Base-by-base conservation (phyloP, 371 early-diverging fungal genomes). In the Mortierella sp. region DNA sequence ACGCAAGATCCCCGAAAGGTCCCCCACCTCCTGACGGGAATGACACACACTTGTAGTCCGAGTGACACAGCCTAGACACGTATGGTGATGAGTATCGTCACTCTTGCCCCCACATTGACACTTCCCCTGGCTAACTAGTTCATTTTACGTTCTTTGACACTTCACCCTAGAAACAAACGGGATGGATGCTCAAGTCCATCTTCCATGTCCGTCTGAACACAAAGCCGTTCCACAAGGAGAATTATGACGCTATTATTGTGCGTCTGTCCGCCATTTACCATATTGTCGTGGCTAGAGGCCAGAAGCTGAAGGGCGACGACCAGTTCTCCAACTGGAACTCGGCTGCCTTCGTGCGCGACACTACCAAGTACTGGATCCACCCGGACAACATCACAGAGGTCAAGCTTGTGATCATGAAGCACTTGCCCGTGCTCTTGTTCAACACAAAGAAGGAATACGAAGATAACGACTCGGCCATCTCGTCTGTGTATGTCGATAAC, bases 311-410 rank as follows among this genome's bases (percentile, higher is more conserved):
- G 53, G 89, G 83, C 19, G 88, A 86, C 50, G 67, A 64, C n/a
- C 67, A 61, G 48, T 68, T 58, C 38, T 24, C 71, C 26, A 76
- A 71, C 78, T 64, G 70, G 71, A 64, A 65, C 61, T 67, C 67
- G 49, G 46, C 19, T 42, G 74, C 59, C n/a, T 93, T 95, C 86
- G 94, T 96, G 13, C 87, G 97, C 46, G 89, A 93, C 71, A 96
- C 97, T 14, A 94, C 94, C 50, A 96, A 99, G 84, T 99, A 98
- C 83, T 99, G 99, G 99, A 96, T 99, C 3, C 98, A 98, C 74
- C 94, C 95, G 4, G 98, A 99, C 81, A 99, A 99, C 80, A 93
- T 99, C 50, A 95, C 95, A 54, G 97, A 98, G 68, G 89, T 99
- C 66, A 96, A 98, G 79, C 86, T 94, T 57, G 85, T 90, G 63